Evolutionary conservation across 257 asterid species (phyloP), one percentile per base, ranked within the genome.

Genomic region (Osmanthus fragrans): DNA sequence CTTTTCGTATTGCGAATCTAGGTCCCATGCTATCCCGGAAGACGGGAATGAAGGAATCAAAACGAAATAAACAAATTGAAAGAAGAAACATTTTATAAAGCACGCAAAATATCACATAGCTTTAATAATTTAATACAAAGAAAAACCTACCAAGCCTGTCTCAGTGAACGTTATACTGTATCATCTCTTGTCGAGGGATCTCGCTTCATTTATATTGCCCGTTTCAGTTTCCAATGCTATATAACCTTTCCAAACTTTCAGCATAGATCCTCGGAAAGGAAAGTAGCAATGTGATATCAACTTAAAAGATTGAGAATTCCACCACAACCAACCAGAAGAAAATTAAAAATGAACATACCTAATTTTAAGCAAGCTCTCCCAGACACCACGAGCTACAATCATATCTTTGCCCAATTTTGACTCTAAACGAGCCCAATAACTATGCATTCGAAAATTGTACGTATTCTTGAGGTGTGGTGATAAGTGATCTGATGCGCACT

Each of bases 151-250:
- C 99, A 98, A 96, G 87, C 98, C 99, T n/a, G 96, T 86, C 79
- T 94, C 97, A 18, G 90, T 82, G 80, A 96, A 96, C 83, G 87
- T 89, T 84, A 87, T 96, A 83, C 91, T 88, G 83, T 92, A 96
- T 87, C 96, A 92, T 85, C 94, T 88, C 87, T 89, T 96, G 76
- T 92, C 92, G 81, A 93, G 94, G 37, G 98, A 92, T 86, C 99
- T 89, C 69, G 97, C 98, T 88, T 90, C 98, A 77, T 84, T 89
- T 80, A 86, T 77, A n/a, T 90, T 87, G 78, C 97, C 96, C 88
- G 76, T 81, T 83, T 86, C 92, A 70, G 85, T 86, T 86, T 93
- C 98, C 97, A 90, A 85, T 70, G 87, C 82, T 77, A 96, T 88
- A 80, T 92, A 96, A 80, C 86, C 87, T 81, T 83, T 90, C 99